These are phyloP conservation scores for Tolypocladium nubicola DNA, from an alignment of 2,329 filamentous ascomycete genomes.

Conservation along the genomic window DNA sequence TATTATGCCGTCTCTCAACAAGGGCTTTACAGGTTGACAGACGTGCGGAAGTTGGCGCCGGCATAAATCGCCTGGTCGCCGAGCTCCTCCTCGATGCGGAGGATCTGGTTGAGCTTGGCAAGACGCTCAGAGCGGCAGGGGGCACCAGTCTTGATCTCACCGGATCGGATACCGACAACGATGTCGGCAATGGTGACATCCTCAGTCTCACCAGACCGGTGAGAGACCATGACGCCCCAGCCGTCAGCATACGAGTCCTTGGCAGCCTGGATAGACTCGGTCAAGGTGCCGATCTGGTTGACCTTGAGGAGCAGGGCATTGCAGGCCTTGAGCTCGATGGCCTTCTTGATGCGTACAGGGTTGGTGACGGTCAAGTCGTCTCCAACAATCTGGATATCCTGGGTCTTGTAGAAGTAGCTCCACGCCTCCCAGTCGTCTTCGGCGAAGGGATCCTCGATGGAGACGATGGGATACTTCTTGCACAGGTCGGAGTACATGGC, in stretches of 20 bases:
- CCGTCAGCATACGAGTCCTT: constrained; percentile 94
- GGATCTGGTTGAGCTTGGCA: constrained; percentile 99
- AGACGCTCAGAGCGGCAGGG: constrained; percentile 94
- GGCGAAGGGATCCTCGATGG: constrained; percentile 97
- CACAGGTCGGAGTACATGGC: constrained; percentile 78
- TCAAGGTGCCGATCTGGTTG: constrained; percentile 99
- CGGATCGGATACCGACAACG: constrained; percentile 88
- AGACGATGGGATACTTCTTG: constrained; percentile 97
- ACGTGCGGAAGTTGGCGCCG: constrained; percentile 81
- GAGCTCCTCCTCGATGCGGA: constrained; percentile 98
- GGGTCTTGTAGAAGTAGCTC: constrained; percentile 99
- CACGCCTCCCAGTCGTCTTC: constrained; percentile 99
- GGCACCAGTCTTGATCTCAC: constrained; percentile 98
- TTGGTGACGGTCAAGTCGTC: constrained; percentile 99
- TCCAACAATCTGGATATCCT: constrained; percentile 95
- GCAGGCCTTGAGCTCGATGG: constrained; percentile 97
- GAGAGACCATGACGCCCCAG: constrained; percentile 99
- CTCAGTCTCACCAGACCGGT: constrained; percentile 98
- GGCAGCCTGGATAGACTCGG: constrained; percentile 96
- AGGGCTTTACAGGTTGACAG: constrained; percentile 67
- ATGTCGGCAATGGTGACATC: constrained; percentile 99
- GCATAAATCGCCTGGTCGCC: constrained; percentile 86
- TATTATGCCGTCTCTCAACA: not conserved
- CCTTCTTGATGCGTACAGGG: constrained; percentile 98
- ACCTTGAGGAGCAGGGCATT: constrained; percentile 98